phyloP scores from a whole-genome alignment of 2,329 filamentous ascomycete species.

The Aspergillus sp. region DNA sequence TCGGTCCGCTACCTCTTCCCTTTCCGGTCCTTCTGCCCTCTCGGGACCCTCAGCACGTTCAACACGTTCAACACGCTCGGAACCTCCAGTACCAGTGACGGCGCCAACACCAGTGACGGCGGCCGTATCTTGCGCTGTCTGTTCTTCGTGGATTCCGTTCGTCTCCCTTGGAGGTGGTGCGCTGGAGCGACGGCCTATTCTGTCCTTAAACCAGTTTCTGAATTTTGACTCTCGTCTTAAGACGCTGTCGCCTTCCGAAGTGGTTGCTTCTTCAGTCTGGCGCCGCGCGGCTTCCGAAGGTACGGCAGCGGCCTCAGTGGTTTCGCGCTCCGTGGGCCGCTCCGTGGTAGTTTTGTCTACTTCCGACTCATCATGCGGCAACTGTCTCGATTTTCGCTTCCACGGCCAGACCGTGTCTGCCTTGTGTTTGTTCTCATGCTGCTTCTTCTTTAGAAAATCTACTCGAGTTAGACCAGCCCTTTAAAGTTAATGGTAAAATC shows the following conservation, averaged over 20 bases:
- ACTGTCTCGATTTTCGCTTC: constrained; percentile 28
- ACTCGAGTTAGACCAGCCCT: constrained; percentile 1
- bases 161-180: constrained; percentile 14
- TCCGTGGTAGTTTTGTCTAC: constrained; percentile 4
- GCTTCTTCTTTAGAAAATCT: constrained; percentile 20
- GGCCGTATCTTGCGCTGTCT: background rate
- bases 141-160: background rate
- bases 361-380: constrained; percentile 15
- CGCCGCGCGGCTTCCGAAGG: background rate
- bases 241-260: constrained; percentile 4
- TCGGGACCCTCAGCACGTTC: background rate
- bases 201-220: constrained; percentile 36
- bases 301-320: background rate
- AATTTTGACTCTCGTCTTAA: constrained; percentile 31
- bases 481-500: background rate
- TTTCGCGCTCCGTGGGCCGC: background rate
- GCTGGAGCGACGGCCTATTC: constrained; percentile 29
- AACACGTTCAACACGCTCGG: background rate
- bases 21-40: background rate
- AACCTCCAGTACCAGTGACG: background rate
- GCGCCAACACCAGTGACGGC: background rate
- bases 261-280: constrained; percentile 12
- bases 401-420: constrained; percentile 28
- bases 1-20: background rate
- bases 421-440: constrained; percentile 20